phyloP scores from a whole-genome alignment of 2,329 filamentous ascomycete species.

The Helotiales sp. region DNA sequence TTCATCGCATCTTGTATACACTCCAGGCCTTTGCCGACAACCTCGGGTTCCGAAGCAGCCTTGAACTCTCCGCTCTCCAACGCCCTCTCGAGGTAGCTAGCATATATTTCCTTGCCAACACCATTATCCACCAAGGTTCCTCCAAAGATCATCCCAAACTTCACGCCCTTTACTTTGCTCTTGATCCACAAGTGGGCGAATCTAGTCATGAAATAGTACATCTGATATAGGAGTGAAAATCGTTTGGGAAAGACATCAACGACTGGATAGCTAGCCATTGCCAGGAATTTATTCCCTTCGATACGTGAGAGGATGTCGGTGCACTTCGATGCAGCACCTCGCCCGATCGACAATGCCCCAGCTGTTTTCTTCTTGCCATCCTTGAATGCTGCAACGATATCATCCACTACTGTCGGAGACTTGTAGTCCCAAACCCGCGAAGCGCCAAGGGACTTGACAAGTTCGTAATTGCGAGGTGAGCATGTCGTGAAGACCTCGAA shows the following conservation, averaged over 20 bases:
- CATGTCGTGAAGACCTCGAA: slow-evolving; percentile 42
- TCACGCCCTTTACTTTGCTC: background rate
- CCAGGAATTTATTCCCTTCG: slow-evolving; percentile 2
- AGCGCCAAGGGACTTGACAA: slow-evolving; percentile 42
- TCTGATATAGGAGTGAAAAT: background rate
- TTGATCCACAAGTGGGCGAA: background rate
- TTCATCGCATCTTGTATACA: slow-evolving; percentile 42
- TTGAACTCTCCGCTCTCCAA: slow-evolving; percentile 37
- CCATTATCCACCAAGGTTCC: slow-evolving; percentile 13
- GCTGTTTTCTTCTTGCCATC: slow-evolving; percentile 27
- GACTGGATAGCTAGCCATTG: background rate
- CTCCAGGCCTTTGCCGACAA: slow-evolving; percentile 44
- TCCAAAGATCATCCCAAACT: slow-evolving; percentile 6
- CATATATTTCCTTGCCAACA: slow-evolving; percentile 35
- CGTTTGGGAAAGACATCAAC: background rate
- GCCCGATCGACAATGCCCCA: slow-evolving; percentile 29
- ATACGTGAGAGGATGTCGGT: background rate
- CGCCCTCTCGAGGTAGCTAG: slow-evolving; percentile 39
- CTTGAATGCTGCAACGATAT: slow-evolving; percentile 14
- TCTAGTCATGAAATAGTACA: background rate
- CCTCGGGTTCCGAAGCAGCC: slow-evolving; percentile 39
- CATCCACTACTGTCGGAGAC: slow-evolving; percentile 10
- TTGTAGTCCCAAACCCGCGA: slow-evolving; percentile 42
- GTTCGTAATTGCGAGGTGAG: slow-evolving; percentile 34
- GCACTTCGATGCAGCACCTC: background rate